Conservation (phyloP, 306 rosid species). For the Vigna nakashimae region DNA sequence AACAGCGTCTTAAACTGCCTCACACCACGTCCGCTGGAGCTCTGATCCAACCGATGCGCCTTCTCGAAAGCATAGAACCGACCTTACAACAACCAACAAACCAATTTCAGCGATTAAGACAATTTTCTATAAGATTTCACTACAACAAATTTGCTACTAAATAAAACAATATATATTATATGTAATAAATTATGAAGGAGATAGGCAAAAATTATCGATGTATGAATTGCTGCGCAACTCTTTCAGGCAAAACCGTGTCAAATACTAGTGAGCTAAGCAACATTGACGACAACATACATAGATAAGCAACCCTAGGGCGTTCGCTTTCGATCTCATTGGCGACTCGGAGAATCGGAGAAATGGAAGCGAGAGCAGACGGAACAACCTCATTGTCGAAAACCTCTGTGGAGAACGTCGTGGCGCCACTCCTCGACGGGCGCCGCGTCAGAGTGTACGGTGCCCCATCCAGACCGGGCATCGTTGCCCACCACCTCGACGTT, state of each 20-base stretch:
- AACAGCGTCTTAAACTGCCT: constrained; percentile 91
- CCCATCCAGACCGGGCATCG: constrained; percentile 68
- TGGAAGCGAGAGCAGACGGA: constrained; percentile 87
- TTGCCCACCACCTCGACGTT: constrained; percentile 40
- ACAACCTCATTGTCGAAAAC: constrained; percentile 94
- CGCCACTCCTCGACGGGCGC: constrained; percentile 87
- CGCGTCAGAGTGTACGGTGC: constrained; percentile 64
- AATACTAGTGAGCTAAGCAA: background rate
- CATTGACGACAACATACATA: constrained; percentile 53
- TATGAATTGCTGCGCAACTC: background rate
- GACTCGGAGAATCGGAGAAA: constrained; percentile 89
- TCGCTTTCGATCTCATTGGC: constrained; percentile 88
- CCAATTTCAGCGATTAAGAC: background rate
- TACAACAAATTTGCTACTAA: background rate
- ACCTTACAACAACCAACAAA: constrained; percentile 53
- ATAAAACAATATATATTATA: too few species aligned
- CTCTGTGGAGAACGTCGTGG: constrained; percentile 86
- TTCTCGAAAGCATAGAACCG: constrained; percentile 97
- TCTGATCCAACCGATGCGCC: constrained; percentile 91
- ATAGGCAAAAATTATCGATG: too few species aligned
- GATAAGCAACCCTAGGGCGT: constrained; percentile 92
- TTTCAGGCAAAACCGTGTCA: background rate
- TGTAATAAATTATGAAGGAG: background rate
- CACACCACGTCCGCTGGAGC: constrained; percentile 95
- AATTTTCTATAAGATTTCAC: too few species aligned